These are phyloP conservation scores for Penicillium silybi DNA, from an alignment of 495 filamentous ascomycete genomes.

Conservation along the genomic window DNA sequence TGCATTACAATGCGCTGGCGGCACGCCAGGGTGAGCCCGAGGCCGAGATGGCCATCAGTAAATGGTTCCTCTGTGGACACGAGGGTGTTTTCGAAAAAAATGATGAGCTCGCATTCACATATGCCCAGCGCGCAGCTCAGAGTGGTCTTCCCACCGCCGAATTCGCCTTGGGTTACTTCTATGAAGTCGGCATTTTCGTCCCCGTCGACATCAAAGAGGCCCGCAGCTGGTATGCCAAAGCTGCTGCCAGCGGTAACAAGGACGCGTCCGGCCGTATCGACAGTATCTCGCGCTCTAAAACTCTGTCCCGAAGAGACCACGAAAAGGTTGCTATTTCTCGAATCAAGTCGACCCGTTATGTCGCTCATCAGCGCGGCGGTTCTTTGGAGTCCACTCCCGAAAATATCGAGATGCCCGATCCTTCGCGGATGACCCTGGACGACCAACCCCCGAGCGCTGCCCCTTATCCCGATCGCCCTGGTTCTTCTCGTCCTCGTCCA, in stretches of 20 bases:
- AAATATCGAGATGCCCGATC: constrained; percentile 71
- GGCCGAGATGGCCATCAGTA: constrained; percentile 93
- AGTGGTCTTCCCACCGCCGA: constrained; percentile 83
- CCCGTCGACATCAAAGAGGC: constrained; percentile 78
- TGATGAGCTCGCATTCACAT: constrained; percentile 85
- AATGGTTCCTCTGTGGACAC: constrained; percentile 96
- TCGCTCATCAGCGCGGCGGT: constrained; percentile 66
- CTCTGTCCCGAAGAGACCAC: constrained; percentile 84
- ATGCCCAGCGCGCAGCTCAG: constrained; percentile 80
- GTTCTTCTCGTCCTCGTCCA: constrained; percentile 46
- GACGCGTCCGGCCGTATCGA: constrained; percentile 81
- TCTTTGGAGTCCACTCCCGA: constrained; percentile 53
- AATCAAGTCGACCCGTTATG: constrained; percentile 84
- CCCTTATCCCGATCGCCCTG: constrained; percentile 38
- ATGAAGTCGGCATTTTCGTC: constrained; percentile 91
- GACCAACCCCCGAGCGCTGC: constrained; percentile 39
- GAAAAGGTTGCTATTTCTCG: constrained; percentile 83
- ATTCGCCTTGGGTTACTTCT: constrained; percentile 96
- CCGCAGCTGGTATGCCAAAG: constrained; percentile 83
- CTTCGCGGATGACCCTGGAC: constrained; percentile 42
- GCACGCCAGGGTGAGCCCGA: constrained; percentile 85
- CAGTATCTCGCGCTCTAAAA: constrained; percentile 79
- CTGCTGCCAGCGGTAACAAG: constrained; percentile 85
- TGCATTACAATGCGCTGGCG: constrained; percentile 95
- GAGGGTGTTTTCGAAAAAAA: constrained; percentile 92